A percentile compares a stretch with the other conserved stretches of the same genome.
phyloP scores from a whole-genome alignment of 78 protist genomes.

The Protostelium mycophagum region DNA sequence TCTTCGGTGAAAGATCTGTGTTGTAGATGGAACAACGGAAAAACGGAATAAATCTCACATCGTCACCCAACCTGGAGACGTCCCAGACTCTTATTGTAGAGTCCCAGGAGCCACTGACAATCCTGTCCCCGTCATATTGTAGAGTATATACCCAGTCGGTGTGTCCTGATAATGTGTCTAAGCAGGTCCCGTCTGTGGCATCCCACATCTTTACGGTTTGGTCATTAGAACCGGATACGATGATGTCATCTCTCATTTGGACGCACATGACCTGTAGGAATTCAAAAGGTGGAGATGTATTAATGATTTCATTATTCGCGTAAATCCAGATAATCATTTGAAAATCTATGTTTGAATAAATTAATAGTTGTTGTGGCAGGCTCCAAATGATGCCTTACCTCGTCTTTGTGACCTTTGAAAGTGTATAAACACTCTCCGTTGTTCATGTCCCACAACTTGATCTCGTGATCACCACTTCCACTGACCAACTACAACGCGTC shows the following conservation, averaged over 20 bases:
- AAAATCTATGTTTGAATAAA: no score
- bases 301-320: no score
- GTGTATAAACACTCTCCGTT: constrained; percentile 15
- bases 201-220: constrained; percentile 56
- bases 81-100: constrained; percentile 40
- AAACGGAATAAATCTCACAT: neutral
- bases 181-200: constrained; percentile 16
- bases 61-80: neutral
- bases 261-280: constrained; percentile 5
- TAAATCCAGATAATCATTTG: no score
- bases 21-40: neutral
- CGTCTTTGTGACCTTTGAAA: constrained; percentile 55
- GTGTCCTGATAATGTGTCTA: constrained; percentile 38
- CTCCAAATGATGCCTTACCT: neutral
- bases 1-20: neutral
- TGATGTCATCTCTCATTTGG: constrained; percentile 28
- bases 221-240: constrained; percentile 27
- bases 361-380: no score
- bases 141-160: constrained; percentile 32
- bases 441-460: constrained; percentile 43
- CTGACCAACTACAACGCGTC: neutral
- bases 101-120: constrained; percentile 23
- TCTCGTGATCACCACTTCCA: constrained; percentile 27
- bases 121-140: constrained; percentile 14
- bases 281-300: neutral